Conservation (phyloP, 352 stramenopile species). For the Peronospora destructor region DNA sequence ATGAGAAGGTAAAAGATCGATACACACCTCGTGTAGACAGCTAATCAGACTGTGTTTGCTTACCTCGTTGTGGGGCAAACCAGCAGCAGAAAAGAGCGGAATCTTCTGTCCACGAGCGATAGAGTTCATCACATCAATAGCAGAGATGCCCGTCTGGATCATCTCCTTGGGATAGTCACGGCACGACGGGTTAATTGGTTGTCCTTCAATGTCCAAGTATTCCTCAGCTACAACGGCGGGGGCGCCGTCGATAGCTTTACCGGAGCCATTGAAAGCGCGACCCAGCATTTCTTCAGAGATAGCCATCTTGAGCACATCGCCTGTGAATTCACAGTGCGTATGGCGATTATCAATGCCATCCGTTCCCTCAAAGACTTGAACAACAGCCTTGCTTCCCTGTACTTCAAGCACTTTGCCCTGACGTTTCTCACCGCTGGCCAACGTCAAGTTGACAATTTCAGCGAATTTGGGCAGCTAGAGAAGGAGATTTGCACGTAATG, state of each 20-base stretch:
- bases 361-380: constrained; percentile 98
- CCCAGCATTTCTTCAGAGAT: constrained; percentile 99
- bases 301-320: constrained; percentile 98
- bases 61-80: constrained; percentile 97
- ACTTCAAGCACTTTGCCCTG: constrained; percentile 94
- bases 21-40: constrained; percentile 1
- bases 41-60: background rate
- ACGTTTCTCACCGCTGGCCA: constrained; percentile 93
- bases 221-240: constrained; percentile 97
- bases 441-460: constrained; percentile 98
- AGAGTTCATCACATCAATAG: constrained; percentile 99
- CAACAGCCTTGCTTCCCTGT: constrained; percentile 92
- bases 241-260: constrained; percentile 96
- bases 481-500: background rate
- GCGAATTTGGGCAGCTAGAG: constrained; percentile 92
- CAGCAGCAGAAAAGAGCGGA: constrained; percentile 97
- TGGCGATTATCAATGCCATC: constrained; percentile 98
- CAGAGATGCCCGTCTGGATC: constrained; percentile 99
- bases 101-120: constrained; percentile 99
- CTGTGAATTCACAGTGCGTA: constrained; percentile 98
- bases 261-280: constrained; percentile 95
- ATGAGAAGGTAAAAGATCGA: constrained; percentile 2
- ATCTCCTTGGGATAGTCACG: constrained; percentile 99
- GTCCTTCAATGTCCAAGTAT: constrained; percentile 98
- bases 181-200: constrained; percentile 98